These are phyloP conservation scores for Penicillium herquei DNA, from an alignment of 495 filamentous ascomycete species.

Conservation along the genomic window DNA sequence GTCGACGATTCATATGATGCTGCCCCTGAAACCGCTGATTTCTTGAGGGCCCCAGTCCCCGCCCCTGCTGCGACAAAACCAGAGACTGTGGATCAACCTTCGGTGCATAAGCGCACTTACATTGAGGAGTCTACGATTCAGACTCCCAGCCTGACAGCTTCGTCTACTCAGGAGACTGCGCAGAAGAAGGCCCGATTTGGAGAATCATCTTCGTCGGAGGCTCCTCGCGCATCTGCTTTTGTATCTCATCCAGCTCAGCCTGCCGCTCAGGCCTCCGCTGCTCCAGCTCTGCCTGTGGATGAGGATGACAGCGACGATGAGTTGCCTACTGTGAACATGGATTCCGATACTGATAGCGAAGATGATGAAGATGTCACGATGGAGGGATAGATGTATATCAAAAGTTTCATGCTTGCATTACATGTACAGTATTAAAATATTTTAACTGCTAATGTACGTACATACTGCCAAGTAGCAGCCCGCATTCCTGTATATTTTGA, in stretches of 20 bases:
- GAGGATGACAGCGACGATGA: constrained; percentile 51
- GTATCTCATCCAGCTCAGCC: constrained; percentile 2
- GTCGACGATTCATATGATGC: constrained; percentile 12
- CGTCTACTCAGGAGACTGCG: constrained; percentile 9
- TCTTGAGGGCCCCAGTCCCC: constrained; percentile 26
- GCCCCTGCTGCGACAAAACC: constrained; percentile 18
- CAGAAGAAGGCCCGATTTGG: constrained; percentile 40
- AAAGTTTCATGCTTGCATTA: background rate
- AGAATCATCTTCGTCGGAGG: constrained; percentile 8
- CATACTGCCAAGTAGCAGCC: too few relatives aligned
- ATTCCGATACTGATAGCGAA: constrained; percentile 46
- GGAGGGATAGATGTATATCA: constrained; percentile 22
- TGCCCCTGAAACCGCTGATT: constrained; percentile 20
- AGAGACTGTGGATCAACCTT: constrained; percentile 8
- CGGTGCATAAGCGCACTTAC: constrained; percentile 35
- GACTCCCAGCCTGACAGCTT: background rate
- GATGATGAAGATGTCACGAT: constrained; percentile 39
- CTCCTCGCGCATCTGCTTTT: constrained; percentile 12
- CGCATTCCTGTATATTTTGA: too few relatives aligned
- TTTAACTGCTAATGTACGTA: too few relatives aligned
- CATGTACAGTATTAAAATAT: too few relatives aligned
- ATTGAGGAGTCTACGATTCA: constrained; percentile 25
- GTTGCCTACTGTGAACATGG: constrained; percentile 47
- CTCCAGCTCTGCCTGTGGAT: constrained; percentile 7
- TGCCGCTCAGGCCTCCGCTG: constrained; percentile 11